Percentiles rank a stretch among this genome's conserved stretches.
These are phyloP conservation scores for Helotiales sp. DNA, from an alignment of 2,329 filamentous ascomycete genomes.

Conservation along the genomic window DNA sequence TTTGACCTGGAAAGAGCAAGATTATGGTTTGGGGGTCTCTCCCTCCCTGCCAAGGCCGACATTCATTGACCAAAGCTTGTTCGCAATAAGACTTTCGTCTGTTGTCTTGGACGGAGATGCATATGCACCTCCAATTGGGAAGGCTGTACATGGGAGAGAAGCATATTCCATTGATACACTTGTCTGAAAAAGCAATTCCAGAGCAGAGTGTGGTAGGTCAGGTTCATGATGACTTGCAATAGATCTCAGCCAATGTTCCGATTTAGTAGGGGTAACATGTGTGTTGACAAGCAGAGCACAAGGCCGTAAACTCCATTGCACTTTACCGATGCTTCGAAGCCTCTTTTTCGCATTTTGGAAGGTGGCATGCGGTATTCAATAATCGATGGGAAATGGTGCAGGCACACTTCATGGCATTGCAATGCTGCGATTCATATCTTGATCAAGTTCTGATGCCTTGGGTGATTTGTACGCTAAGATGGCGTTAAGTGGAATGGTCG, in stretches of 20 bases:
- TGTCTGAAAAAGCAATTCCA: neutral
- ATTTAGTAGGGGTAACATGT: neutral
- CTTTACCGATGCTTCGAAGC: neutral
- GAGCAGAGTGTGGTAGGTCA: neutral
- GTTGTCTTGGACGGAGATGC: neutral
- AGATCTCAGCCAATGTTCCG: neutral
- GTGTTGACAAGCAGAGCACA: neutral
- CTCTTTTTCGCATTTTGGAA: slow-evolving; percentile 1
- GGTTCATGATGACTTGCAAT: neutral
- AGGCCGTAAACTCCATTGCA: neutral
- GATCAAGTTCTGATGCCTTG: neutral
- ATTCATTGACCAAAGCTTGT: neutral
- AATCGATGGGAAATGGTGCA: neutral
- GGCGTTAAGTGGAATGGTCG: neutral
- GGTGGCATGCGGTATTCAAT: neutral
- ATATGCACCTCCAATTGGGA: neutral
- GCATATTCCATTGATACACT: neutral
- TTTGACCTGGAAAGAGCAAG: neutral
- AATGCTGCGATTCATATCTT: neutral
- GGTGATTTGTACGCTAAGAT: neutral
- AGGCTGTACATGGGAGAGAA: neutral
- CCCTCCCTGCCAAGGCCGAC: neutral
- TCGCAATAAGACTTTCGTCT: neutral
- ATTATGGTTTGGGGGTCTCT: too few relatives aligned
- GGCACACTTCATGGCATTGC: neutral